Evolutionary conservation across 371 early-diverging fungal species (phyloP).

Genomic region (Mucor irregularis): DNA sequence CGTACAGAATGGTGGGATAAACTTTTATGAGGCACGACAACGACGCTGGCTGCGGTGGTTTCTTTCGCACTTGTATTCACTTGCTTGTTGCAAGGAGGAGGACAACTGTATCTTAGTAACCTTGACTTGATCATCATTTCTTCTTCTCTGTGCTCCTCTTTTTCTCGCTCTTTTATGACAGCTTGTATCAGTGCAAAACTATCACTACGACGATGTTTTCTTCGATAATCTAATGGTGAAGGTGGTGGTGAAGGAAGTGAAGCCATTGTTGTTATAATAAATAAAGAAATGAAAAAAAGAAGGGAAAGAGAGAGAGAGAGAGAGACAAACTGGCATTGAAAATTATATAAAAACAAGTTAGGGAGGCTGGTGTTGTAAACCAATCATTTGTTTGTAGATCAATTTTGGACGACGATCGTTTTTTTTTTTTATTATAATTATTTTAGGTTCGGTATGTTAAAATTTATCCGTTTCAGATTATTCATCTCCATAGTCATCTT

Average conservation of each 20-base stretch:
- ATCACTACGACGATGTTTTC: constrained; percentile 36
- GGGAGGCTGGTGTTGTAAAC: constrained; percentile 3
- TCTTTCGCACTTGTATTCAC: neutral
- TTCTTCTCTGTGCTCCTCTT: constrained; percentile 32
- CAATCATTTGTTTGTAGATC: constrained; percentile 22
- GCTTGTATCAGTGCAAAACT: constrained; percentile 37
- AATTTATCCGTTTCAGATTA: too few relatives aligned
- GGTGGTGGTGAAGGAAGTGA: constrained; percentile 26
- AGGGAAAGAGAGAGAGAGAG: constrained; percentile 3
- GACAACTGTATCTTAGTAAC: constrained; percentile 6
- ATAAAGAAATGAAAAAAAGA: neutral
- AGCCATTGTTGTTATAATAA: constrained; percentile 11
- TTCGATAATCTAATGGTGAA: constrained; percentile 12
- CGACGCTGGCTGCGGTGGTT: neutral
- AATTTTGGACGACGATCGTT: constrained; percentile 6
- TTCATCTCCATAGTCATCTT: constrained; percentile 9
- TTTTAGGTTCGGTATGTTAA: too few relatives aligned
- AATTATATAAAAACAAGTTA: neutral
- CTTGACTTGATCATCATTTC: constrained; percentile 25
- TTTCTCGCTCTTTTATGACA: constrained; percentile 40
- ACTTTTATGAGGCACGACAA: constrained; percentile 20
- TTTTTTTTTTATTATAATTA: constrained; percentile 12
- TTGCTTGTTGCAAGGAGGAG: neutral
- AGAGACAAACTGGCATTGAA: neutral
- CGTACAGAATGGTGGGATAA: constrained; percentile 36